Evolutionary conservation across 164 flowering plant species (phyloP), one percentile per base, ranked within the genome.

Genomic region (Vitis labrusca): DNA sequence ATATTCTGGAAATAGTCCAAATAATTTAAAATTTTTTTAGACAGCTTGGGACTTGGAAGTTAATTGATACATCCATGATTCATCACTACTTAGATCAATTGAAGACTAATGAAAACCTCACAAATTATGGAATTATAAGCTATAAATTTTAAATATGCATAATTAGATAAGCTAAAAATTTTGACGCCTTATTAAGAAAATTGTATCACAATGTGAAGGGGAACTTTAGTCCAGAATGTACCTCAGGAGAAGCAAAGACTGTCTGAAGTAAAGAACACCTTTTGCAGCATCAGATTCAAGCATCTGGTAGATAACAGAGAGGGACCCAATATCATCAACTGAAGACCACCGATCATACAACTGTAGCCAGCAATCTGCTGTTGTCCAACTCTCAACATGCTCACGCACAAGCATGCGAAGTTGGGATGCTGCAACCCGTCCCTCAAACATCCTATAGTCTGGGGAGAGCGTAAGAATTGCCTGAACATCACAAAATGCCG

Each of bases 231-330:
- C 8, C 5, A 61, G 12, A 30, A 55, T 74, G 62, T 84, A 95
- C 99, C 99, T 91, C 62, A 95, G 97, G 67, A 95, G 99, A 76
- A 95, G 97, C 77, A 95, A 80, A 47, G 99, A 95, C 82, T 95
- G 99, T 74, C 99, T 89, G 77, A 93, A 96, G 78, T 91, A 96
- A 5, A 91, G 87, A 72, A 93, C 95, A 17, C 97, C 98, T 85
- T 96, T 96, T 10, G 90, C 82, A 19, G 97, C 91, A 87, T 89
- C 97, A 69, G 99, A 88, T 74, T 96, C 98, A 50, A 96, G 99
- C 98, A 93, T 96, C 79, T 93, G 99, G 78, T 88, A 95, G 60
- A 96, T 93, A 57, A 96, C 97, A 32, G 98, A 96, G 52, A 95
- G 90, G 4, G 99, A 96, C 19, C 98, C 99, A 78, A 93, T 91